Conservation (phyloP, 371 early-diverging fungal species). For the Haplosporangium sp. region DNA sequence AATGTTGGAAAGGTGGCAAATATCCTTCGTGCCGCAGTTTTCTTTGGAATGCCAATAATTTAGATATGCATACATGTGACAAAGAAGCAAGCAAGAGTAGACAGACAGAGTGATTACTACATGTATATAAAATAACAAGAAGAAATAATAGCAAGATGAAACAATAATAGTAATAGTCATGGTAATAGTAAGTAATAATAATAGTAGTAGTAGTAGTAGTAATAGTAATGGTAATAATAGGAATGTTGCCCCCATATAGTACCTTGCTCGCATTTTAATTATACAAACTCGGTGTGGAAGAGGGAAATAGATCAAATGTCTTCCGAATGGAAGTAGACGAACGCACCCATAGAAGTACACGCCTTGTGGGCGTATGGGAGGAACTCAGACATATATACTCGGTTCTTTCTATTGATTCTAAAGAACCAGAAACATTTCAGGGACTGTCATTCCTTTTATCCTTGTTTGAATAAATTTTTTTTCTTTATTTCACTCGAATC, state of each 20-base stretch:
- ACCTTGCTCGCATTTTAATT: slow-evolving; percentile 30
- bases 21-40: no score
- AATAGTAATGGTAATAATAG: background rate
- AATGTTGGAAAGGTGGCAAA: no score
- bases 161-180: no score
- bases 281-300: slow-evolving; percentile 47
- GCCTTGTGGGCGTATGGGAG: slow-evolving; percentile 36
- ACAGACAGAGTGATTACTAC: no score
- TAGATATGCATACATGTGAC: no score
- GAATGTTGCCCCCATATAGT: slow-evolving; percentile 43
- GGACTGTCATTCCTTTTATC: slow-evolving; percentile 11
- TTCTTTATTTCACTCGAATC: no score
- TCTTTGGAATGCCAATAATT: no score
- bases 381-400: slow-evolving; percentile 38
- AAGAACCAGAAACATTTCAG: slow-evolving; percentile 8
- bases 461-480: no score
- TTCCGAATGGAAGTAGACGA: slow-evolving; percentile 44
- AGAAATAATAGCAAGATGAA: no score
- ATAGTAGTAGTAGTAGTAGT: background rate
- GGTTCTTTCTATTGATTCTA: slow-evolving; percentile 35
- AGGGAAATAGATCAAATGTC: slow-evolving; percentile 28
- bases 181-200: background rate
- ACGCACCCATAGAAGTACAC: slow-evolving; percentile 24
- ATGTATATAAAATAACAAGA: no score
- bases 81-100: no score